These are phyloP conservation scores for Colletotrichum lentis DNA, from an alignment of 2,329 filamentous ascomycete species.

Conservation along the genomic window DNA sequence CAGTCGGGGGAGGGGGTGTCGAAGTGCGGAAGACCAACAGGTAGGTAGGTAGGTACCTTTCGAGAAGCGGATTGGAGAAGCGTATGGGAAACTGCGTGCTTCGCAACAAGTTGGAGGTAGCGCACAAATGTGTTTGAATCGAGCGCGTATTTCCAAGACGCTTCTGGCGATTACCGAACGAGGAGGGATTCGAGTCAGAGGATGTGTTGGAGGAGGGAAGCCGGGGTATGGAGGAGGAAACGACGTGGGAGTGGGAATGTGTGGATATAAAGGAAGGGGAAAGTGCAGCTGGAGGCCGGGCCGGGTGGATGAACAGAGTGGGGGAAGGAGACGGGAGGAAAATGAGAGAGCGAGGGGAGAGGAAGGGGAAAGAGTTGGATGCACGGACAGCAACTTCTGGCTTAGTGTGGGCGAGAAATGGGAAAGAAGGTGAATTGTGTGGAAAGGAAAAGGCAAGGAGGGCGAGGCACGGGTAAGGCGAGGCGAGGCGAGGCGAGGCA, in stretches of 20 bases:
- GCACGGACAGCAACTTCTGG: slow-evolving; percentile 10
- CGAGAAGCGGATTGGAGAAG: background rate
- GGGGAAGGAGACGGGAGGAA: slow-evolving; percentile 1
- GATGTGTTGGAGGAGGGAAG: slow-evolving; percentile 24
- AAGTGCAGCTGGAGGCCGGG: slow-evolving; percentile 15
- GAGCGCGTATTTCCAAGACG: slow-evolving; percentile 6
- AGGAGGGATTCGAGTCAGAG: slow-evolving; percentile 29
- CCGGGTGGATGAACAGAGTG: slow-evolving; percentile 7
- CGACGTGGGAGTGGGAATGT: slow-evolving; percentile 32
- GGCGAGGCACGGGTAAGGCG: background rate
- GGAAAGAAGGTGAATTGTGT: background rate
- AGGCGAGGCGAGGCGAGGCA: background rate
- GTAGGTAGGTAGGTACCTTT: slow-evolving; percentile 3
- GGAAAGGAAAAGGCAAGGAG: background rate
- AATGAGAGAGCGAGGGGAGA: slow-evolving; percentile 5
- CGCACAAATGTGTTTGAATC: background rate
- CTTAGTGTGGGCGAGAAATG: slow-evolving; percentile 6
- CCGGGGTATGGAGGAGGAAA: slow-evolving; percentile 27
- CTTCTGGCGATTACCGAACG: slow-evolving; percentile 18
- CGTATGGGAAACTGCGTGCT: background rate
- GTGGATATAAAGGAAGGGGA: slow-evolving; percentile 31
- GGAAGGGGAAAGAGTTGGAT: slow-evolving; percentile 11
- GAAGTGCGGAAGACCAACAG: slow-evolving; percentile 8
- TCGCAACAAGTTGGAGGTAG: slow-evolving; percentile 4
- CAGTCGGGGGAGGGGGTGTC: slow-evolving; percentile 11